Evolutionary conservation across 495 filamentous ascomycete species (phyloP).

Genomic region (Tuber microsphaerosporum): DNA sequence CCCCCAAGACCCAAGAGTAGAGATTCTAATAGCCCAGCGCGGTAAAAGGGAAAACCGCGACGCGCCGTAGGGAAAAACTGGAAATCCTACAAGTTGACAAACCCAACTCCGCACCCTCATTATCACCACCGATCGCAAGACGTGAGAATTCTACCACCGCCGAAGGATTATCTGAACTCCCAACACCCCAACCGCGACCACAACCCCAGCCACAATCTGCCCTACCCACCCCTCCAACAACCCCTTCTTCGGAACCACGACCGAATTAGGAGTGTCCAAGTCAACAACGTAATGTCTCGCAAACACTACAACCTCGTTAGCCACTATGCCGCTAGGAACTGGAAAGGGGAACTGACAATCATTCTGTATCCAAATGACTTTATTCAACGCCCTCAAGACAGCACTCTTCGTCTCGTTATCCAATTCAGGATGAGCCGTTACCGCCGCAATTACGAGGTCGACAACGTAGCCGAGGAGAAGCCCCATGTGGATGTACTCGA

Average conservation of each 20-base stretch:
- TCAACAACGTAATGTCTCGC: slow-evolving; percentile 31
- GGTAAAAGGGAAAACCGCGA: not conserved
- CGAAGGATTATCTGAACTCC: not conserved
- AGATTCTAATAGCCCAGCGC: not conserved
- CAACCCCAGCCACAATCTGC: not conserved
- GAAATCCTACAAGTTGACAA: not conserved
- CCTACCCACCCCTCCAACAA: not conserved
- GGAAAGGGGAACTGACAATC: slow-evolving; percentile 14
- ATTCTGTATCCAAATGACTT: slow-evolving; percentile 41
- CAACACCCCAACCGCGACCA: slow-evolving; percentile 8
- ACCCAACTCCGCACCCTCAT: not conserved
- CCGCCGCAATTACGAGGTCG: slow-evolving; percentile 41
- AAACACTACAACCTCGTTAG: slow-evolving; percentile 24
- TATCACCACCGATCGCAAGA: not conserved
- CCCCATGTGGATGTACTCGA: slow-evolving; percentile 45
- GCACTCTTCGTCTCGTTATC: slow-evolving; percentile 31
- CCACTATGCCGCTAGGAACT: not conserved
- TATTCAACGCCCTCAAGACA: slow-evolving; percentile 35
- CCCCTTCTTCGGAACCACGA: not conserved
- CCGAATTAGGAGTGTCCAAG: not conserved
- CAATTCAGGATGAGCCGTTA: slow-evolving; percentile 35
- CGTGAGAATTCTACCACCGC: not conserved
- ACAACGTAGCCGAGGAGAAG: slow-evolving; percentile 43
- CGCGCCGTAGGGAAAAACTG: not conserved
- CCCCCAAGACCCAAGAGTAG: not conserved